Base-by-base conservation (phyloP, 2,329 filamentous ascomycete species). In the Graphilbum sp. region DNA sequence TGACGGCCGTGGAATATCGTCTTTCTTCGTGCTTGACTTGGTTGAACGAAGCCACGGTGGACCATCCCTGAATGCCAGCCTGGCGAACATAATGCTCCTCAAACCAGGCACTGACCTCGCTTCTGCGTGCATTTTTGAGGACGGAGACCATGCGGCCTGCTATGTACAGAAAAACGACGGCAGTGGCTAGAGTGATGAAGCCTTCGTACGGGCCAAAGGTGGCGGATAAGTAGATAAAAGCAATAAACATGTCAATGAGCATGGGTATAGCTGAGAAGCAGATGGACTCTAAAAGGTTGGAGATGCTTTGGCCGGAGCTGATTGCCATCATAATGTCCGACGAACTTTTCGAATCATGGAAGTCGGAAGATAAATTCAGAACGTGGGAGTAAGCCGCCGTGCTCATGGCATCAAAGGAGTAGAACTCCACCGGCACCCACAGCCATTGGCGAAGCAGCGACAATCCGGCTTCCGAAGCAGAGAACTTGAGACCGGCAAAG, bases 161-260 rank as follows among this genome's bases (percentile, higher is more conserved):
- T 23, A 70, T 61, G 36, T 69, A 64, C 16, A 72, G 58, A 44
- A 75, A 73, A 4, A 74, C 56, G 11, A 68, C 59, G 6, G 67
- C 66, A 1, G 70, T 74, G 6, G 69, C 67, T 30, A 75, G 56
- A 4, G 71, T 72, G 44, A 76, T 75, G 36, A 77, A 64, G 13
- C 70, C 69, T 51, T 77, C 72, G 45, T 76, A 75, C 0, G 70
- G 64, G 3, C 69, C 70, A 45, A 75, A 71, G 4, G 61, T 68
- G 41, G 67, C 52, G 2, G 72, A 70, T 21, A 79, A 61, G 44
- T 77, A 78, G 18, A 68, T 55, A 30, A 75, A 66, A 5, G 74
- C 74, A 23, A 77, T 59, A 5, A 59, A 51, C 51, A 78, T 61
- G 50, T 79, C 73, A 37, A 74, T 63, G 3, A 78, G 48, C 64